Evolutionary conservation across 2,329 filamentous ascomycete genomes (phyloP), one percentile per base, ranked within the genome.

Genomic region (Ophiocordyceps unilateralis): DNA sequence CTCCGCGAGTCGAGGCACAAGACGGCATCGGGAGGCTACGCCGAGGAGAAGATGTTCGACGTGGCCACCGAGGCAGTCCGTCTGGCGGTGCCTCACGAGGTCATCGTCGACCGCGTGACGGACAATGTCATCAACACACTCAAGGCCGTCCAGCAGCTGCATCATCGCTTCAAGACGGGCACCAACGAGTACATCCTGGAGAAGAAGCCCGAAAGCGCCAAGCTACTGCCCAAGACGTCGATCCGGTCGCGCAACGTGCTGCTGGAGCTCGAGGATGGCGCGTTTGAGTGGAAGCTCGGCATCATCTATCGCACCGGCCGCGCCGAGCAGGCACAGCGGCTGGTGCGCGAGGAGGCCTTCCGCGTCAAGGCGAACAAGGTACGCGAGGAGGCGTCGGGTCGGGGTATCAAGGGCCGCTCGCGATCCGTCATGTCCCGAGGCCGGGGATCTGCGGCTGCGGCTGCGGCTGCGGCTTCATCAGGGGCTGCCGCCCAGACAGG

Each of bases 231-330:
- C 1, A 89, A 84, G 55, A 68, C 98, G 20, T 89, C 87, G 0
- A 50, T 98, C 10, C 77, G 87, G 42, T 82, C 81, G 43, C 83
- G 83, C 52, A 83, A 83, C 5, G 69, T 98, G 21, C 64, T 94
- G 2, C 89, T 98, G 46, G 89, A 96, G 55, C 69, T 98, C 30
- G 91, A 98, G 61, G 91, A 98, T 57, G 89, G 91, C 41, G 81
- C 85, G 0, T 98, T 98, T 54, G 91, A 98, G 58, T 98, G 88
- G 84, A 96, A 95, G 57, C 68, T 98, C 10, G 86, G 88, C 15
- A 79, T 87, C 55, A 98, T 98, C 42, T 98, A 96, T 58, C 79
- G 89, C 26, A 77, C 85, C 39, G 91, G 93, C 1, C 70, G 89
- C 19, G 68, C 88, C 44, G 91, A 98, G 59, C 89, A 96, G 60